phyloP scores from a whole-genome alignment of 176 grass and related monocot species.

The Pontederia paniculata region DNA sequence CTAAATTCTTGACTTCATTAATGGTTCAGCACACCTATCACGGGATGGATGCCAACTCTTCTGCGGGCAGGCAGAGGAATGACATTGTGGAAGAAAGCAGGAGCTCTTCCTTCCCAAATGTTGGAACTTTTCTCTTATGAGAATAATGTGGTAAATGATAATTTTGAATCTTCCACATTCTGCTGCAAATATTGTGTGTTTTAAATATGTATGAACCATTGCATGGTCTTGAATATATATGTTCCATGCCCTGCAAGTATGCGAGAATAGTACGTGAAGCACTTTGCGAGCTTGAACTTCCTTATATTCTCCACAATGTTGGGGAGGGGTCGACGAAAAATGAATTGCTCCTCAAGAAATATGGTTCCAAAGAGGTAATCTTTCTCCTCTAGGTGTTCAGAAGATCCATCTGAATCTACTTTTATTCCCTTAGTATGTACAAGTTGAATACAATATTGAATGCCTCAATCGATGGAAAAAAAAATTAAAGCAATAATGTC shows the following conservation, averaged over 20 bases:
- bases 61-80: constrained; percentile 84
- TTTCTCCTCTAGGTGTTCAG: background rate
- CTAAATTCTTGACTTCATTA: background rate
- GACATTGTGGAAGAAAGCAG: constrained; percentile 72
- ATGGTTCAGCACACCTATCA: constrained; percentile 52
- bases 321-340: constrained; percentile 57
- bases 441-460: background rate
- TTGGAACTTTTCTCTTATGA: constrained; percentile 85
- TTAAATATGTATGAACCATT: background rate
- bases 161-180: constrained; percentile 1
- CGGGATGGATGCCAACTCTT: constrained; percentile 91
- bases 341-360: constrained; percentile 32
- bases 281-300: constrained; percentile 87
- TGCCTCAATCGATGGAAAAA: no score
- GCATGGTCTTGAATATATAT: background rate
- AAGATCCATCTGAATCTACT: background rate
- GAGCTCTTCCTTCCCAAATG: constrained; percentile 42
- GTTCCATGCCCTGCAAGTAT: constrained; percentile 25
- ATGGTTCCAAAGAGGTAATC: constrained; percentile 56
- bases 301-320: constrained; percentile 79
- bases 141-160: constrained; percentile 52
- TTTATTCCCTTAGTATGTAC: background rate
- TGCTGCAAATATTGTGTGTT: constrained; percentile 7
- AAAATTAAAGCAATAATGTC: no score
- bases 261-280: constrained; percentile 78